phyloP scores from a whole-genome alignment of 1,284 basidiomycete species.

The Flammula alnicola region DNA sequence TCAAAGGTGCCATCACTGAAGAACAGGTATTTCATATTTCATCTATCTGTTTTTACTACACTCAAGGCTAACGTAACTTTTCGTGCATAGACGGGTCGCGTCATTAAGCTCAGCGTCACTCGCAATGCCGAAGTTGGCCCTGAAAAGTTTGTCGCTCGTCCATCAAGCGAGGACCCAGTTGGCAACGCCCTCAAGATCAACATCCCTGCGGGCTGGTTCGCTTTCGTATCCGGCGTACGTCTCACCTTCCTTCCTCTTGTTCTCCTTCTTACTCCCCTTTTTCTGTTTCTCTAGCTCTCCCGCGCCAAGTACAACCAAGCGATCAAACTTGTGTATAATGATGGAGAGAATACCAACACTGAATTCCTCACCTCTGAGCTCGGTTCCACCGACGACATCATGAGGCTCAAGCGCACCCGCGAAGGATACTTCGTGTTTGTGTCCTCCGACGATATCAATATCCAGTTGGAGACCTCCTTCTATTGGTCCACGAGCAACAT shows the following conservation, averaged over 20 bases:
- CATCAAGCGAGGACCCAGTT: background rate
- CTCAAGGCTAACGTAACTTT: background rate
- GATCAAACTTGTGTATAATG: background rate
- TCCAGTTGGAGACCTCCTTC: conserved; percentile 1
- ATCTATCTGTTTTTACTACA: background rate
- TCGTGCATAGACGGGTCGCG: conserved; percentile 2
- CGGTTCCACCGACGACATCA: conserved; percentile 5
- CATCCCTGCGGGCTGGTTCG: conserved; percentile 4
- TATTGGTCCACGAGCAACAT: conserved; percentile 3
- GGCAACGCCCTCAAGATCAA: background rate
- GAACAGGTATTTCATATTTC: background rate
- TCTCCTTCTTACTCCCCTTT: background rate
- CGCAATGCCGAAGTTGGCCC: conserved; percentile 4
- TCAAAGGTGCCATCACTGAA: background rate
- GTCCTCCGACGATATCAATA: background rate
- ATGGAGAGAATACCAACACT: conserved; percentile 2
- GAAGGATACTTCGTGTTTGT: conserved; percentile 4
- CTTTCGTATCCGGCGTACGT: conserved; percentile 4
- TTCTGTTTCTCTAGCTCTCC: background rate
- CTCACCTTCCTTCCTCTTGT: background rate
- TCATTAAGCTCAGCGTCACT: conserved; percentile 3
- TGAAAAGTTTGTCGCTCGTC: conserved; percentile 3
- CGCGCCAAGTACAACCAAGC: conserved; percentile 6
- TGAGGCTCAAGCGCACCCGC: conserved; percentile 2
- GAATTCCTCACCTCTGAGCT: conserved; percentile 3